Percentiles rank a stretch among this genome's conserved stretches.
Conservation (phyloP, 352 stramenopile species). For the Globisporangium radiosum region DNA sequence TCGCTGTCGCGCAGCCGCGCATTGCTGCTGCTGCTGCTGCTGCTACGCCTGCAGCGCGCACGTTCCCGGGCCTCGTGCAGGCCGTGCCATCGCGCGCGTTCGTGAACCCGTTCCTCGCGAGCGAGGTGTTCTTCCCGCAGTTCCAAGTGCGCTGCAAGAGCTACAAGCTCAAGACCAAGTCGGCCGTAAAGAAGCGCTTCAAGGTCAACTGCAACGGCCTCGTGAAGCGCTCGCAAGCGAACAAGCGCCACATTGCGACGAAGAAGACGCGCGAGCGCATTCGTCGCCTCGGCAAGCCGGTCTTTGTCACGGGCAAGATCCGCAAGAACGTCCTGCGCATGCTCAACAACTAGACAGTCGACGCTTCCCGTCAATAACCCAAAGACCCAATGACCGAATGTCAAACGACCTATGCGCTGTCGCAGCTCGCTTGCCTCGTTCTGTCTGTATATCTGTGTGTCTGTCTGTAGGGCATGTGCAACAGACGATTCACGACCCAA, state of each 20-base stretch:
- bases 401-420: no score
- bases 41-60: constrained; percentile 17
- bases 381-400: no score
- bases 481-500: background rate
- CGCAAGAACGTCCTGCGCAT: constrained; percentile 80
- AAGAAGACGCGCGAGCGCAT: constrained; percentile 83
- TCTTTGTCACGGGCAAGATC: constrained; percentile 68
- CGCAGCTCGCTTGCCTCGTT: no score
- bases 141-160: constrained; percentile 57
- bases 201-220: constrained; percentile 74
- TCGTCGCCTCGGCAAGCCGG: constrained; percentile 60
- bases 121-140: constrained; percentile 22
- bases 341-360: constrained; percentile 31
- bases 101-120: constrained; percentile 14
- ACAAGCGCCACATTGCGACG: constrained; percentile 81
- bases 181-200: constrained; percentile 81
- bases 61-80: constrained; percentile 8
- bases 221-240: constrained; percentile 71
- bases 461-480: background rate
- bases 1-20: constrained; percentile 29
- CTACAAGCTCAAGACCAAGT: constrained; percentile 83
- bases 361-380: background rate
- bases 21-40: constrained; percentile 8
- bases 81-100: constrained; percentile 5
- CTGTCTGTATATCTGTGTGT: background rate